Evolutionary conservation across 371 early-diverging fungal species (phyloP), one percentile per base, ranked within the genome.

Genomic region (Mucor racemosus): DNA sequence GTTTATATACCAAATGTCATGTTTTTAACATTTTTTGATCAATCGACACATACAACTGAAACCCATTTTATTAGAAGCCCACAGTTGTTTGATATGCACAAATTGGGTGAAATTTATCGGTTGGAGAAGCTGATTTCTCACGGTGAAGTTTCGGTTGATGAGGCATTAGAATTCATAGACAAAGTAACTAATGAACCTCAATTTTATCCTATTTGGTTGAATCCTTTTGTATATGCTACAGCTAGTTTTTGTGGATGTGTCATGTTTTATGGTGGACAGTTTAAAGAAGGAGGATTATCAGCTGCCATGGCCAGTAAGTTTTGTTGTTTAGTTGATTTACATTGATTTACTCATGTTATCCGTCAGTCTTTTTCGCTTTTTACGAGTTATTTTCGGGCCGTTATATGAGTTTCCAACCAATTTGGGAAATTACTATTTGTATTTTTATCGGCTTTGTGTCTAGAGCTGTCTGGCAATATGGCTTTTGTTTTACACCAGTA

Each of bases 1-100:
- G 85, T 89, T 11, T 84, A 85, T 57, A 73, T 91, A 60, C 93
- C 93, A 5, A 88, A 88, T 33, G 81, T 90, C 31, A 89, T 92
- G 85, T 84, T 92, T 44, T 78, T 93, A 44, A 84, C 88, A 3
- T 91, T 93, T 61, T 85, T 85, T 65, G 91, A 92, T 68, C 82
- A 82, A n/a, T 81, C 87, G 33, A 91, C 91, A 1, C 89, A 92
- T 61, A 89, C 92, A 6, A 90, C 90, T 17, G 93, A 93, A 61
- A 93, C 93, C 0, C 91, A 91, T 57, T 86, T 92, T 40, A 77
- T 93, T 53, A 83, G 88, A 5, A 81, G 79, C 26, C 60, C 79
- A 0, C 85, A 81, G 21, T 80, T 82, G n/a, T 91, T 89, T 75
- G 89, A 92, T 50, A 90, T 92, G 91, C 77, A 88, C 71, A 80